Evolutionary conservation across 306 rosid genomes (phyloP).

Genomic region (Cercis canadensis): DNA sequence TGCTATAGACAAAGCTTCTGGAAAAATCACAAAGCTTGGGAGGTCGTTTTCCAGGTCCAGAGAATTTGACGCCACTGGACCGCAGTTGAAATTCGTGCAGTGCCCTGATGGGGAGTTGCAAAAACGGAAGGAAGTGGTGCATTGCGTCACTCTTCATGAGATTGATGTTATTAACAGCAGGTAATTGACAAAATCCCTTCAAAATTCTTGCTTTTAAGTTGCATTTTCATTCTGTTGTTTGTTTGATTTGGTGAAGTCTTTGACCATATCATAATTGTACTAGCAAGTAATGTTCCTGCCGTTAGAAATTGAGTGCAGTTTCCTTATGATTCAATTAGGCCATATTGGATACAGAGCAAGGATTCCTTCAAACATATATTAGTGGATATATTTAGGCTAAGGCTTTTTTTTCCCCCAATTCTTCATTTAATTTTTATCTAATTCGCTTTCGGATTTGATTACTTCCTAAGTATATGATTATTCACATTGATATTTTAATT

Average conservation of each 20-base stretch:
- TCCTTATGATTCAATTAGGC: too few species aligned
- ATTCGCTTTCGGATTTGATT: too few species aligned
- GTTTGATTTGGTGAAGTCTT: background rate
- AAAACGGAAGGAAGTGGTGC: conserved; percentile 98
- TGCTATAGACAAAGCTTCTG: conserved; percentile 73
- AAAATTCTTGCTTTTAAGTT: background rate
- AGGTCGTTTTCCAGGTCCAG: conserved; percentile 92
- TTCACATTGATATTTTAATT: too few species aligned
- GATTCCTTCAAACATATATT: too few species aligned
- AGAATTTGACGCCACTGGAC: conserved; percentile 96
- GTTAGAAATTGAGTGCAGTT: too few species aligned
- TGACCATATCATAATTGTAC: too few species aligned
- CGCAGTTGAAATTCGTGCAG: conserved; percentile 85
- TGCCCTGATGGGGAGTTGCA: conserved; percentile 99
- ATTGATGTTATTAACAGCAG: conserved; percentile 99
- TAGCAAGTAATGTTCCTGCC: too few species aligned
- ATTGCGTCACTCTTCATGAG: conserved; percentile 96
- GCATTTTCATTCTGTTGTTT: background rate
- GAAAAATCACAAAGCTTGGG: conserved; percentile 94
- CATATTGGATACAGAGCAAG: too few species aligned
- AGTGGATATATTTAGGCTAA: too few species aligned
- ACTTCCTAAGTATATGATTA: too few species aligned
- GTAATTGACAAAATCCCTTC: conserved; percentile 27
- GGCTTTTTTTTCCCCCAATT: too few species aligned
- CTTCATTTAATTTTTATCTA: too few species aligned